Conservation (phyloP, 2,329 filamentous ascomycete genomes). For the Pyrenophora graminea region DNA sequence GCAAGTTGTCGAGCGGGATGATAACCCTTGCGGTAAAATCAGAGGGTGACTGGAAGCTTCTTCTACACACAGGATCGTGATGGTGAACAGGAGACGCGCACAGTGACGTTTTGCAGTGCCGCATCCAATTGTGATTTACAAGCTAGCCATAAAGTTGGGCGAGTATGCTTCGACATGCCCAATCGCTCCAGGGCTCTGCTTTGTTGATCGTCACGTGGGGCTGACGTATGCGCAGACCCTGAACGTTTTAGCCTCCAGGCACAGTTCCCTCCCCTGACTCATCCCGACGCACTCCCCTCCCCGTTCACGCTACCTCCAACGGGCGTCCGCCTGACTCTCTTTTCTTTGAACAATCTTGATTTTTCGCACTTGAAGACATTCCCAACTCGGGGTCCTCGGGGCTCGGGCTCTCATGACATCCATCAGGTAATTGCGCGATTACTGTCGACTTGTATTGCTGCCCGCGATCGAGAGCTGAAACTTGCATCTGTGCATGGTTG, state of each 20-base stretch:
- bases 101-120: not conserved
- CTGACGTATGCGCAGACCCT: constrained; percentile 16
- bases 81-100: not conserved
- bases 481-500: not conserved
- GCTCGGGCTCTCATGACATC: too few species aligned
- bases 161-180: constrained; percentile 2
- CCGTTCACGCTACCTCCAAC: constrained; percentile 3
- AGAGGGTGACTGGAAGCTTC: not conserved
- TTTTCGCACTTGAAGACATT: too few species aligned
- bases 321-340: not conserved
- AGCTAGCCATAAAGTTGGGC: constrained; percentile 1
- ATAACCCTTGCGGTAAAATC: constrained; percentile 14
- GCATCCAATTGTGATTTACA: not conserved
- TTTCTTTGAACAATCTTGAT: too few species aligned
- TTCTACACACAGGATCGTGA: not conserved
- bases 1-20: constrained; percentile 18
- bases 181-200: constrained; percentile 1
- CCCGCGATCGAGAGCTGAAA: constrained; percentile 3
- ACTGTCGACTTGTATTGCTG: not conserved
- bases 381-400: too few species aligned
- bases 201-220: constrained; percentile 14
- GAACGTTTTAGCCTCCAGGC: constrained; percentile 9
- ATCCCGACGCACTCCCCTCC: not conserved
- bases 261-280: constrained; percentile 1
- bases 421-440: not conserved